Base-by-base conservation (phyloP, 495 filamentous ascomycete genomes). In the Lophiostoma macrostomum region DNA sequence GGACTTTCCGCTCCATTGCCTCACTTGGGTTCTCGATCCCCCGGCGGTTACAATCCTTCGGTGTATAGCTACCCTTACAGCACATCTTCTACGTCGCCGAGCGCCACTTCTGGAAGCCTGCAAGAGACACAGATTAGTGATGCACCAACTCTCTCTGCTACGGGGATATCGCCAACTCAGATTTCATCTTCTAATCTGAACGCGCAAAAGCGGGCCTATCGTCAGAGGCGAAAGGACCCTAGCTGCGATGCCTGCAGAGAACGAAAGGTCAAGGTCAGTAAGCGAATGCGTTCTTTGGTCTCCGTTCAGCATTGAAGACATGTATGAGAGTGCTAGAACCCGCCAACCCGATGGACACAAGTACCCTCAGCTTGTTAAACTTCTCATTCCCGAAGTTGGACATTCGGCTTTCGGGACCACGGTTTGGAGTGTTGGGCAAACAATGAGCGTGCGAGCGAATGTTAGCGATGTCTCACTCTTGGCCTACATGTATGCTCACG, bases 241-340 rank as follows among this genome's bases (percentile, higher is more conserved):
- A 96, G 91, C 67, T 98, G 93, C 70, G 93, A 98, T 73, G 93
- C 93, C 35, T 98, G 93, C 67, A 81, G 93, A 44, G 93, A 98
- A 72, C 82, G 93, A 56, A 98, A 98, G 75, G 93, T 98, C 71
- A 98, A 98, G 76, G 81, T 84, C 61, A 57, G 65, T 50, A n/a
- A 24, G 19, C 23, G 35, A 28, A 37, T 25, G n/a, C n/a, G 35
- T 50, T 14, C 18, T 38, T 36, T 35, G 14, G 16, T 35, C 30
- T 16, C 18, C 14, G 13, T n/a, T n/a, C n/a, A n/a, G n/a, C n/a
- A n/a, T n/a, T n/a, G n/a, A n/a, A n/a, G n/a, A n/a, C n/a, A n/a
- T n/a, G n/a, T n/a, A n/a, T n/a, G n/a, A n/a, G n/a, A n/a, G n/a
- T n/a, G n/a, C n/a, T n/a, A n/a, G n/a, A n/a, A n/a, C n/a, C n/a